Evolutionary conservation across 2,329 filamentous ascomycete species (phyloP).

Genomic region (Canariomyces notabilis): DNA sequence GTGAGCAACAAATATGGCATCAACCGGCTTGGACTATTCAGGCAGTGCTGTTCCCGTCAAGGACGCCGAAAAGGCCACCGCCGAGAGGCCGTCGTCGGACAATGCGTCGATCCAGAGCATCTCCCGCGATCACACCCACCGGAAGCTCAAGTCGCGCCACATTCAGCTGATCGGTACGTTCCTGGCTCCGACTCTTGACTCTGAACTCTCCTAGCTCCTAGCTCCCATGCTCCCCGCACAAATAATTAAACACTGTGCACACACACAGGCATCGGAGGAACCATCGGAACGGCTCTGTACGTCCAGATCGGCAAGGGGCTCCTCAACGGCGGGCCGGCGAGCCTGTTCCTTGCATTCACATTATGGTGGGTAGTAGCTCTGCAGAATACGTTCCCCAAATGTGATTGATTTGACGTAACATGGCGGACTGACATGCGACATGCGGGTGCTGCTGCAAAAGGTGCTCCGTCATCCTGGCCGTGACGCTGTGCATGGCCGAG

Average conservation of each 20-base stretch:
- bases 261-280: conserved; percentile 59
- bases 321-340: conserved; percentile 54
- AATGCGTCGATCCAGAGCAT: conserved; percentile 12
- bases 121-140: conserved; percentile 41
- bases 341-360: conserved; percentile 54
- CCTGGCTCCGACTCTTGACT: not conserved
- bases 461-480: conserved; percentile 55
- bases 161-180: conserved; percentile 47
- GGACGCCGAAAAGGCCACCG: conserved; percentile 10
- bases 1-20: conserved; percentile 10
- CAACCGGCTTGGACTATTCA: conserved; percentile 13
- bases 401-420: too few species aligned
- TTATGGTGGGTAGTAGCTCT: conserved; percentile 40
- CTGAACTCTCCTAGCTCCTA: too few species aligned
- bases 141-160: conserved; percentile 50
- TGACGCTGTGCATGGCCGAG: conserved; percentile 62
- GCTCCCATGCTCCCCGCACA: too few species aligned
- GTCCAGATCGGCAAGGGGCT: conserved; percentile 56
- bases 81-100: conserved; percentile 9
- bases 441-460: too few species aligned
- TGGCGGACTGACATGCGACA: too few species aligned
- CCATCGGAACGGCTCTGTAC: conserved; percentile 58
- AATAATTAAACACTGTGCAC: too few species aligned
- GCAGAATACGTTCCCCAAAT: too few species aligned
- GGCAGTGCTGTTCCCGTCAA: conserved; percentile 5